Base-by-base conservation (phyloP, 345 rosid species). In the Physaria fendleri region DNA sequence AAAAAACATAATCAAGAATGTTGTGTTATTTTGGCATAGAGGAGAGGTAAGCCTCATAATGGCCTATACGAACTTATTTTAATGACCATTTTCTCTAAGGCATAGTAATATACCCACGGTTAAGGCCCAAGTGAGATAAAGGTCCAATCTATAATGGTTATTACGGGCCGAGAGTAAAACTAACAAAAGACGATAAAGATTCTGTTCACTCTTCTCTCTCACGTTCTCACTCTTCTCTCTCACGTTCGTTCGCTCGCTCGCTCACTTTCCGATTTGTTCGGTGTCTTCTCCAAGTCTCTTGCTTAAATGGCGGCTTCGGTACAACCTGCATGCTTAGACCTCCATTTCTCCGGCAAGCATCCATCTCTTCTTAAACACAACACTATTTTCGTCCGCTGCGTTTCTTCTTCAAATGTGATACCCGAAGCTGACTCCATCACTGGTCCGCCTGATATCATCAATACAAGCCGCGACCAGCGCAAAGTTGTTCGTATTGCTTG, bases 401-500 rank as follows among this genome's bases (percentile, higher is more conserved):
- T 73, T 39, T 47, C 76, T 29, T 38, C 78, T 34, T 52, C 73
- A 0, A 60, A 53, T 38, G 13, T 44, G 8, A 39, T 39, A 15
- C 52, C 67, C 15, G 68, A 54, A 8, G 40, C 54, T 25, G 64
- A 55, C 43, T 60, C 68, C 10, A 22, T 59, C 55, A 16, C 38
- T 51, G 23, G 22, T 21, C 53, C 60, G 16, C 34, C 78, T 22
- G 79, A 78, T 3, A 27, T 27, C 14, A 56, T 38, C 52, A 63
- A 71, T 61, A 22, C 63, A 11, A 66, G 67, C 47, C 35, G 52
- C 20, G 90, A 80, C 60, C 79, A 88, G 38, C 83, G 94, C 14
- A 81, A 75, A 69, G 77, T 83, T 12, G 95, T 87, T 52, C 77
- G 82, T 35, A 41, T 87, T 3, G 97, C 95, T 1, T 90, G 97